Evolutionary conservation across 306 rosid species (phyloP), one percentile per base, ranked within the genome.

Genomic region (Prunus campanulata): DNA sequence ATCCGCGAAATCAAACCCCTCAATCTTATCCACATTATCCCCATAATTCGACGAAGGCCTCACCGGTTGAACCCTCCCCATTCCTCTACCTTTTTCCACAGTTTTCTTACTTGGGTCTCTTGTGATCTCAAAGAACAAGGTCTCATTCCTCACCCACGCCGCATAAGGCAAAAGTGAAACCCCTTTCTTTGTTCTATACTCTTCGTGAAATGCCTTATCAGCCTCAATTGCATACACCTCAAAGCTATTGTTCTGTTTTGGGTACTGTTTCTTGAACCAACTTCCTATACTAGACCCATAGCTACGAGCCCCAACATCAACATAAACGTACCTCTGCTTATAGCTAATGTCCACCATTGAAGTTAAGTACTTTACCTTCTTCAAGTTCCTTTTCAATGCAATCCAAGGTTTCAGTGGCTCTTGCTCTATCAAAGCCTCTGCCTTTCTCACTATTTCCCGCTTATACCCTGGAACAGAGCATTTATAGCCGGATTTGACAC

Each of bases 71-170:
- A 87, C 78, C 78, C 94, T 81, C 13, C 89, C 89, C 86, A 85
- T 84, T 51, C 88, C 89, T 68, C 80, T 74, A 14, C 81, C 68
- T 35, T 61, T 79, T 77, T 57, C 68, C 86, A 60, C 52, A 18
- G 14, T 12, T 68, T 77, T 84, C 82, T 77, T 74, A 15, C 86
- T 74, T 15, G 76, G 79, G 61, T 82, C 86, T 69, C 92, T 84
- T 0, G 86, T 81, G 46, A 90, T 90, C 85, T 85, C 89, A 56
- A 88, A 90, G 77, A 90, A 88, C 80, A 90, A 50, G 1, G 96
- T 86, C 82, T 88, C 91, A 72, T 86, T 88, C 80, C 89, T 84
- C 67, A 90, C 85, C 96, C 92, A 90, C 0, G 91, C 96, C 14
- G 88, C 91, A 66, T 74, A 86, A 27, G 92, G 96, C 70, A 90